Evolutionary conservation across 2,329 filamentous ascomycete species (phyloP).

Genomic region (Alternaria longipes): DNA sequence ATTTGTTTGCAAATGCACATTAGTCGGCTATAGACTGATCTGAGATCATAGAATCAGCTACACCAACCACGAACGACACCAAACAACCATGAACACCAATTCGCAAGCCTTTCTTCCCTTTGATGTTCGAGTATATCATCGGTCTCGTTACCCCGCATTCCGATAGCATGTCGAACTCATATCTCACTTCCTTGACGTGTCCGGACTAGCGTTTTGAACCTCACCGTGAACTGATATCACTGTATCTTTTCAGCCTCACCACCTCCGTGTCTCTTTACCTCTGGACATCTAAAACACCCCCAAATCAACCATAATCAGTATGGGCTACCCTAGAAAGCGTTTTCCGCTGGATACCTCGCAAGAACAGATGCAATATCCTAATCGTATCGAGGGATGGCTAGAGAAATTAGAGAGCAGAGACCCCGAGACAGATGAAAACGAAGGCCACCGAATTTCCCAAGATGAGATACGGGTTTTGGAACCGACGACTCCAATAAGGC

Average conservation of each 20-base stretch:
- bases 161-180: background rate
- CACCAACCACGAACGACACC: background rate
- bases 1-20: background rate
- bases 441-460: background rate
- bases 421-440: background rate
- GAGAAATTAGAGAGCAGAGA: background rate
- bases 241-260: slow-evolving; percentile 1
- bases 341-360: background rate
- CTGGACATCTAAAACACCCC: background rate
- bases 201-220: slow-evolving; percentile 10
- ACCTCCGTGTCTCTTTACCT: background rate
- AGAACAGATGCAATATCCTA: background rate
- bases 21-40: background rate
- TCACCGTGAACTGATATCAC: slow-evolving; percentile 13
- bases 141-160: background rate
- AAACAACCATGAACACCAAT: background rate
- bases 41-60: background rate
- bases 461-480: background rate
- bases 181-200: background rate
- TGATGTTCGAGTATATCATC: background rate
- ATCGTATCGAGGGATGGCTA: slow-evolving; percentile 14
- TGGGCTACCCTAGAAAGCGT: background rate
- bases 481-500: background rate
- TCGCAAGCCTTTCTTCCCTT: background rate
- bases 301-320: rapidly evolving